Conservation (phyloP, 176 grass and related monocot species). For the Aechmea fasciata region DNA sequence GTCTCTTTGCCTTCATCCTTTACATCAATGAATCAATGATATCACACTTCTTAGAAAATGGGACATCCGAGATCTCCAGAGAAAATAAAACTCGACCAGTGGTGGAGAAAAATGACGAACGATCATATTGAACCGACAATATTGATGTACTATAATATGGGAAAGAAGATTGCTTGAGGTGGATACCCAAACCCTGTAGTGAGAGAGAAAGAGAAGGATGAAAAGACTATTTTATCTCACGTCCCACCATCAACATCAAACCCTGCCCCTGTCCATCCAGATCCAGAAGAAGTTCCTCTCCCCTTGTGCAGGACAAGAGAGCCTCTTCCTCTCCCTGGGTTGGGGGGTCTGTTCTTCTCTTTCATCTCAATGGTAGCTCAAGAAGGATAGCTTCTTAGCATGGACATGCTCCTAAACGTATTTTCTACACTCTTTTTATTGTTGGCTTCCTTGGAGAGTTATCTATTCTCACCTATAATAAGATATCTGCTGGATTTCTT, state of each 20-base stretch:
- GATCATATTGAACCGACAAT: no score
- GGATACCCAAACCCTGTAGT: no score
- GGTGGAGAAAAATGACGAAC: no score
- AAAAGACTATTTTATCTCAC: slow-evolving; percentile 12
- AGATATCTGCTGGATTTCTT: no score
- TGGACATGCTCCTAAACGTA: not conserved
- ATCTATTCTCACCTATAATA: no score
- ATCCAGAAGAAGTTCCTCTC: slow-evolving; percentile 39
- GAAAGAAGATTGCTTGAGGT: no score
- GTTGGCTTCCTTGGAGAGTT: no score
- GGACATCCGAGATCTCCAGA: not conserved
- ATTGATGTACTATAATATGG: no score
- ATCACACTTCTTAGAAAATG: not conserved
- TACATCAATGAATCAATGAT: slow-evolving; percentile 22
- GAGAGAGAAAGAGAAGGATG: not conserved
- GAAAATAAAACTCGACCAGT: not conserved
- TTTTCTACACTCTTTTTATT: no score
- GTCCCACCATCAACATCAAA: slow-evolving; percentile 52
- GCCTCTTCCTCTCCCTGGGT: slow-evolving; percentile 40
- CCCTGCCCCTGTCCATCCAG: slow-evolving; percentile 87
- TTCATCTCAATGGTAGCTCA: slow-evolving; percentile 23
- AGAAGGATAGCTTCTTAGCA: not conserved
- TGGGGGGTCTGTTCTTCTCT: slow-evolving; percentile 52
- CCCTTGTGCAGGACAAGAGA: slow-evolving; percentile 59
- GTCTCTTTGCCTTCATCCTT: not conserved